phyloP scores from a whole-genome alignment of 192 early-diverging fungal genomes.

The Rhizoclosmatium sp. region DNA sequence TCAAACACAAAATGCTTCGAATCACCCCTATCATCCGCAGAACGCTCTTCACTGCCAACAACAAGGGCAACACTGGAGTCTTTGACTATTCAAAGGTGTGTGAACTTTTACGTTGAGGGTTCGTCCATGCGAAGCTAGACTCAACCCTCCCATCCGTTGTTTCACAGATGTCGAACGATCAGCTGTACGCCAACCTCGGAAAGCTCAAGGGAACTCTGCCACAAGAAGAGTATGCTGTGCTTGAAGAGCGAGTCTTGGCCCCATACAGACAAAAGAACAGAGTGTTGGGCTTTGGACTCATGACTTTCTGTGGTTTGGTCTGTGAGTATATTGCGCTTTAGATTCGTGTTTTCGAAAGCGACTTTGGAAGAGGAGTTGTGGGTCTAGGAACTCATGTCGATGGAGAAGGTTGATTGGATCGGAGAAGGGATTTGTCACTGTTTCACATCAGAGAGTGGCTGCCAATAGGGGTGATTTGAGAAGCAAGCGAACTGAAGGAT shows the following conservation, averaged over 20 bases:
- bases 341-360: background rate
- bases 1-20: too few species aligned
- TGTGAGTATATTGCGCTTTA: conserved; percentile 5
- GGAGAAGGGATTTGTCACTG: too few species aligned
- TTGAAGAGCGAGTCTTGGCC: conserved; percentile 23
- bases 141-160: background rate
- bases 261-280: conserved; percentile 32
- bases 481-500: too few species aligned
- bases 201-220: conserved; percentile 19
- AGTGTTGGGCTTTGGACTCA: conserved; percentile 1
- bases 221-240: background rate
- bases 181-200: conserved; percentile 18
- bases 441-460: too few species aligned
- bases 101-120: background rate
- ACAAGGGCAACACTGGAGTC: background rate
- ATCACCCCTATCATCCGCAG: background rate
- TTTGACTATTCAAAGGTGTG: conserved; percentile 20
- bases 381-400: too few species aligned
- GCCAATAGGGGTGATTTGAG: too few species aligned
- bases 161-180: conserved; percentile 22
- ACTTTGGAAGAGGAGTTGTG: too few species aligned
- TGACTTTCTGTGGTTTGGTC: background rate
- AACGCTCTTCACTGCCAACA: background rate
- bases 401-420: too few species aligned
- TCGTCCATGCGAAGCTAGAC: background rate